A percentile compares a stretch with the other conserved stretches of the same genome.
phyloP scores from a whole-genome alignment of 1,139 yeast species.

The Insectozyma bohioensis region DNA sequence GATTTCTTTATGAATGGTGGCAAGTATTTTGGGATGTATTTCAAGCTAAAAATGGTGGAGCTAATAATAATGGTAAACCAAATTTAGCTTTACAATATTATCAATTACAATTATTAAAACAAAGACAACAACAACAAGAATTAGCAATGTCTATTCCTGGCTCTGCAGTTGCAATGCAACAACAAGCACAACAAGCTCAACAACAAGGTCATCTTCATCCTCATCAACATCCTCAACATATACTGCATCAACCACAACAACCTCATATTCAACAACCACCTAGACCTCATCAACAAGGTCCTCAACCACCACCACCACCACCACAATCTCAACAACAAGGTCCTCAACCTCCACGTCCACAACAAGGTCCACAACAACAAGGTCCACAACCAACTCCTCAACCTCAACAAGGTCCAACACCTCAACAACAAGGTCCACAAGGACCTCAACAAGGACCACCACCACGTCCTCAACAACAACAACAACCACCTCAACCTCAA shows the following conservation, averaged over 20 bases:
- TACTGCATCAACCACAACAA: constrained; percentile 14
- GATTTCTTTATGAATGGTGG: constrained; percentile 95
- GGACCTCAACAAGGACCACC: constrained; percentile 10
- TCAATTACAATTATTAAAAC: constrained; percentile 64
- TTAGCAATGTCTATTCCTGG: constrained; percentile 27
- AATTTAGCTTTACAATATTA: constrained; percentile 66
- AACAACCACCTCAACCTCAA: constrained; percentile 18
- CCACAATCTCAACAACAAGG: constrained; percentile 11
- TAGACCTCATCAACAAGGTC: constrained; percentile 10
- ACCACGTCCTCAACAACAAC: constrained; percentile 16
- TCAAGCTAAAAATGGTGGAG: constrained; percentile 57
- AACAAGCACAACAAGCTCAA: constrained; percentile 10
- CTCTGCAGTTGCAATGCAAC: constrained; percentile 28
- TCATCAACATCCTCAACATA: constrained; percentile 5
- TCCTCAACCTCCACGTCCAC: constrained; percentile 13
- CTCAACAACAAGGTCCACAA: constrained; percentile 6
- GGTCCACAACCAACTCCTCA: constrained; percentile 14
- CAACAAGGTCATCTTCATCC: constrained; percentile 12
- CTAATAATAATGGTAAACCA: constrained; percentile 20
- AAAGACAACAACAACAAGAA: constrained; percentile 56
- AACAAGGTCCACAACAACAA: constrained; percentile 9
- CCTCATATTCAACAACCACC: constrained; percentile 10
- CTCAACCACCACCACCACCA: constrained; percentile 5
- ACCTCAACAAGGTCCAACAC: constrained; percentile 13
- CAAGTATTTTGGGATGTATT: constrained; percentile 93